These are phyloP conservation scores for Aspergillus pseudoterreus DNA, from an alignment of 2,329 filamentous ascomycete species.

Conservation along the genomic window DNA sequence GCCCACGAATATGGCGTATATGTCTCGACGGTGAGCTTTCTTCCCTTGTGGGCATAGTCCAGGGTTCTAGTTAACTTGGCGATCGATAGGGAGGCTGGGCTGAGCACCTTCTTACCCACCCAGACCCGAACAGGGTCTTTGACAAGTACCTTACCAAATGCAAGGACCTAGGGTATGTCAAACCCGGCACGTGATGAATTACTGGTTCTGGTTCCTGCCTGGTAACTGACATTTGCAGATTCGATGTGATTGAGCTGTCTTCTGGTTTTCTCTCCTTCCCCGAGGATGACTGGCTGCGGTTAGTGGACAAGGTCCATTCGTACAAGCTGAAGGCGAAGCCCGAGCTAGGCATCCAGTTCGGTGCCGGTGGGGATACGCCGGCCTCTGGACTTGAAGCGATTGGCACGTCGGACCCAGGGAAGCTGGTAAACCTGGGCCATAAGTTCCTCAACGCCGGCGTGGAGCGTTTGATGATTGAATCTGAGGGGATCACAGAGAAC, in stretches of 20 bases:
- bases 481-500: constrained; percentile 58
- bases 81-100: constrained; percentile 49
- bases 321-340: constrained; percentile 52
- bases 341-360: constrained; percentile 56
- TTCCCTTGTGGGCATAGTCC: neutral
- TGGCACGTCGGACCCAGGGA: constrained; percentile 49
- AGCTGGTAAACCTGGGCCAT: constrained; percentile 48
- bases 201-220: neutral
- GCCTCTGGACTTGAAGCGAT: constrained; percentile 46
- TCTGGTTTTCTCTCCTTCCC: constrained; percentile 55
- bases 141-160: constrained; percentile 52
- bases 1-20: constrained; percentile 50
- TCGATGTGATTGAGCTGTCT: constrained; percentile 54
- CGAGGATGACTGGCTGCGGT: constrained; percentile 50
- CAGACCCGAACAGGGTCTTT: constrained; percentile 43
- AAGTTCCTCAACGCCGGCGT: constrained; percentile 52
- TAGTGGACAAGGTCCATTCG: constrained; percentile 47
- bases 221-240: constrained; percentile 26
- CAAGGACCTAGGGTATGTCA: constrained; percentile 46
- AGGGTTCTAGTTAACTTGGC: neutral
- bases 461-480: constrained; percentile 57
- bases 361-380: constrained; percentile 53
- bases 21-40: constrained; percentile 45
- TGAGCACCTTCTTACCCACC: constrained; percentile 51
- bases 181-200: neutral